Conservation (phyloP, 2,329 filamentous ascomycete species). For the Blastomyces parvus region DNA sequence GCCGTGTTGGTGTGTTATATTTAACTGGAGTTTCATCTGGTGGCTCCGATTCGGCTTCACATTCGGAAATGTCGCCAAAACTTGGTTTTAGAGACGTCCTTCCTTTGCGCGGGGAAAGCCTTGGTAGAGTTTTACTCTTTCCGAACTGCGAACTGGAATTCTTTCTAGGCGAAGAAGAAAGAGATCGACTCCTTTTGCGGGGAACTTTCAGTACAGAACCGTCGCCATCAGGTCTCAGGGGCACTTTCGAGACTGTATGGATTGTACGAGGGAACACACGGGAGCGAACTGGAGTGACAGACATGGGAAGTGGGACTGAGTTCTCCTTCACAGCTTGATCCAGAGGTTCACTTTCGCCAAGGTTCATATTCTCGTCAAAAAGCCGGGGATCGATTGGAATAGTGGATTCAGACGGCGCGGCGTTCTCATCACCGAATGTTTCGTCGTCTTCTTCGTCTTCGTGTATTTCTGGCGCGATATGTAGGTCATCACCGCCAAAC, state of each 20-base stretch:
- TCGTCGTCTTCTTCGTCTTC: constrained; percentile 29
- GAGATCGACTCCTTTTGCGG: constrained; percentile 44
- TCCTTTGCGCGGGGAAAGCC: constrained; percentile 21
- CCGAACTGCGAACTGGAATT: constrained; percentile 25
- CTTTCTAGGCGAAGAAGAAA: constrained; percentile 36
- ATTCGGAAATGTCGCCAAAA: constrained; percentile 8
- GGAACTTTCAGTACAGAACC: constrained; percentile 39
- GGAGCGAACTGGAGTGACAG: constrained; percentile 48
- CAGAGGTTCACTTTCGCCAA: constrained; percentile 21
- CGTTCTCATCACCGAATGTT: constrained; percentile 59
- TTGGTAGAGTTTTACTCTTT: constrained; percentile 18
- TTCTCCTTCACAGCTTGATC: constrained; percentile 15
- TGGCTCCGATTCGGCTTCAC: constrained; percentile 8
- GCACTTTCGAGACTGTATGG: constrained; percentile 68
- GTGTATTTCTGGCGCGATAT: constrained; percentile 10
- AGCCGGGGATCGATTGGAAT: constrained; percentile 16
- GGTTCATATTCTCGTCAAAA: constrained; percentile 18
- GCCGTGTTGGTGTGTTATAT: constrained; percentile 2
- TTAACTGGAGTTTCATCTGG: neutral
- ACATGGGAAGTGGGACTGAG: constrained; percentile 23
- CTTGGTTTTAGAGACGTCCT: constrained; percentile 5
- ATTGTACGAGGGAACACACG: constrained; percentile 45
- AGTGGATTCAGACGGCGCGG: constrained; percentile 21
- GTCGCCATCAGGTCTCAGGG: constrained; percentile 56
- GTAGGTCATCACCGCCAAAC: constrained; percentile 13